These are phyloP conservation scores for Pholiota adiposa DNA, from an alignment of 1,284 basidiomycete genomes.

Conservation along the genomic window DNA sequence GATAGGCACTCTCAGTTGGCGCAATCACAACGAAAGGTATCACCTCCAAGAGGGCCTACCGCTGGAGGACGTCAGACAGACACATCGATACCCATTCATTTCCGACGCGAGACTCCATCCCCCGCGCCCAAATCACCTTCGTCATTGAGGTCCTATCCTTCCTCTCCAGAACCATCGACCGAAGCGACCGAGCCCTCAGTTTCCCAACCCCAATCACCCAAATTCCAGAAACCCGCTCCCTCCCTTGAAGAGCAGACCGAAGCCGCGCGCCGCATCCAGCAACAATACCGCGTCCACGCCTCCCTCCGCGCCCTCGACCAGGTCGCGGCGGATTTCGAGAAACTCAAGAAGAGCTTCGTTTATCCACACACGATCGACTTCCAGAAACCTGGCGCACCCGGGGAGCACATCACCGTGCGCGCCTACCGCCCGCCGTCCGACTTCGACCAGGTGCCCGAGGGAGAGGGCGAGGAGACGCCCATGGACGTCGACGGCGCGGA, in stretches of 20 bases:
- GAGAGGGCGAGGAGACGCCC: slow-evolving; percentile 12
- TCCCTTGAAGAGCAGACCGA: slow-evolving; percentile 33
- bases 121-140: neutral
- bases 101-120: slow-evolving; percentile 4
- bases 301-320: slow-evolving; percentile 34
- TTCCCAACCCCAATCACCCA: neutral
- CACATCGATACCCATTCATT: slow-evolving; percentile 16
- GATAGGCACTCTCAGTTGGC: slow-evolving; percentile 1
- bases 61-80: neutral
- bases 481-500: slow-evolving; percentile 25
- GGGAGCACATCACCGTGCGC: slow-evolving; percentile 31
- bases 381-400: slow-evolving; percentile 28
- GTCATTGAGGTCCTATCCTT: neutral
- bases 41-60: neutral
- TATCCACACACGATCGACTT: slow-evolving; percentile 44
- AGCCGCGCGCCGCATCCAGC: slow-evolving; percentile 43
- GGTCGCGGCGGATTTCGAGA: slow-evolving; percentile 36
- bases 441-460: slow-evolving; percentile 18
- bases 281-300: slow-evolving; percentile 38
- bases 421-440: slow-evolving; percentile 20
- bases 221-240: slow-evolving; percentile 11
- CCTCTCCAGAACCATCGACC: neutral
- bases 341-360: slow-evolving; percentile 36
- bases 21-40: neutral
- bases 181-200: neutral